These are phyloP conservation scores for Allium fistulosum DNA, from an alignment of 106 monocot species.

Conservation along the genomic window DNA sequence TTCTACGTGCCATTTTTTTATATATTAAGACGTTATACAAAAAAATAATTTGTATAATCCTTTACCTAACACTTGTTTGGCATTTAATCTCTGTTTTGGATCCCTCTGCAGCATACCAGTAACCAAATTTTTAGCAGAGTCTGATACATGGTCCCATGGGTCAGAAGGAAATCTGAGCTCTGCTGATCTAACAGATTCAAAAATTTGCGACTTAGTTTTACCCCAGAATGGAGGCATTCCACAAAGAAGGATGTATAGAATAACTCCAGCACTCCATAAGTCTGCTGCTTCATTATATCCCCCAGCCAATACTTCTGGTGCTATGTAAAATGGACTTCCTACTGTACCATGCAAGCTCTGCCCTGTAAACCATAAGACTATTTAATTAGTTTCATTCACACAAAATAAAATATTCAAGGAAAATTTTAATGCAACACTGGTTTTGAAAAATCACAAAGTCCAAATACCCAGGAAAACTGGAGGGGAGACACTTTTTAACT, in stretches of 20 bases:
- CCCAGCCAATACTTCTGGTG: constrained; percentile 82
- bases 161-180: constrained; percentile 71
- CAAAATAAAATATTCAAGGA: no score
- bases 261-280: constrained; percentile 91
- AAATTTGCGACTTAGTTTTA: constrained; percentile 87
- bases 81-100: constrained; percentile 46
- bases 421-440: no score
- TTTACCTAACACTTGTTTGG: constrained; percentile 71
- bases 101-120: constrained; percentile 69
- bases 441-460: no score
- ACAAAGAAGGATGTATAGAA: constrained; percentile 86
- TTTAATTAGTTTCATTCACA: no score
- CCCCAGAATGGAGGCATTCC: constrained; percentile 98
- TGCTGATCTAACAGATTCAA: constrained; percentile 63
- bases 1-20: no score
- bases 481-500: no score
- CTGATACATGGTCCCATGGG: constrained; percentile 59
- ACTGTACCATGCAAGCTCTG: constrained; percentile 68
- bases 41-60: no score
- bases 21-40: no score
- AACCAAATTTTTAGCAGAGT: constrained; percentile 73
- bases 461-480: no score
- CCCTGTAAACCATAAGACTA: constrained; percentile 28
- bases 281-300: constrained; percentile 93
- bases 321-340: constrained; percentile 96